Conservation (phyloP, 2,329 filamentous ascomycete genomes). For the Pleurostoma richardsiae region DNA sequence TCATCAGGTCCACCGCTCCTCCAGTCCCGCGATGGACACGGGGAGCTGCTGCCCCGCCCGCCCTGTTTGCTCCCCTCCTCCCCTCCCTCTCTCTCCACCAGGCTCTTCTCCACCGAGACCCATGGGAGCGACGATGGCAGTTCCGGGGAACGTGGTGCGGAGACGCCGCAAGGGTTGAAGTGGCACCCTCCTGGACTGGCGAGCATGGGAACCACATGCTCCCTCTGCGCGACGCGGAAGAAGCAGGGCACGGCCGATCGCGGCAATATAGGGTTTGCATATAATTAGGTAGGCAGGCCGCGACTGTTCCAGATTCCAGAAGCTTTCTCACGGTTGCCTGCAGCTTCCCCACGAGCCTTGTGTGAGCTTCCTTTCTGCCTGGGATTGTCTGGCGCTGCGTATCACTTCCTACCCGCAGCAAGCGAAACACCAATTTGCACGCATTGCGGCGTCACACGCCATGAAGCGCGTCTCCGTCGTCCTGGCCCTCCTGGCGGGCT, state of each 20-base stretch:
- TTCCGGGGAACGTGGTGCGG: neutral
- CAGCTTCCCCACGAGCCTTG: neutral
- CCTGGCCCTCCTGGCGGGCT: constrained; percentile 15
- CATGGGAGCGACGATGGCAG: too few species aligned
- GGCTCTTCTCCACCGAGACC: too few species aligned
- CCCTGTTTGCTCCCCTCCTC: neutral
- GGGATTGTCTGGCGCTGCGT: neutral
- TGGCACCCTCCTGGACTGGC: neutral
- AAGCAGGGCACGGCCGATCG: too few species aligned
- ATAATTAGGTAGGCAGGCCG: neutral
- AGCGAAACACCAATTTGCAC: neutral
- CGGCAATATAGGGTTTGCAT: neutral
- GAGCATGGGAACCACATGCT: neutral
- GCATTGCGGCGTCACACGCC: constrained; percentile 1
- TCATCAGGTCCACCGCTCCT: too few species aligned
- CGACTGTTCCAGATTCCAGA: neutral
- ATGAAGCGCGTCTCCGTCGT: constrained; percentile 16
- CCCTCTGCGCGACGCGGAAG: neutral
- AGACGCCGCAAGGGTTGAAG: neutral
- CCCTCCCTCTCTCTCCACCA: too few species aligned
- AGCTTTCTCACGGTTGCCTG: neutral
- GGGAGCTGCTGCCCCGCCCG: neutral
- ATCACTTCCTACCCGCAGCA: neutral
- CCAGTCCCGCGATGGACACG: neutral
- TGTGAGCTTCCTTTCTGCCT: neutral